A percentile compares a stretch with the other conserved stretches of the same genome.
Conservation (phyloP, 2,329 filamentous ascomycete species). For the Chaetomiaceae sp. region DNA sequence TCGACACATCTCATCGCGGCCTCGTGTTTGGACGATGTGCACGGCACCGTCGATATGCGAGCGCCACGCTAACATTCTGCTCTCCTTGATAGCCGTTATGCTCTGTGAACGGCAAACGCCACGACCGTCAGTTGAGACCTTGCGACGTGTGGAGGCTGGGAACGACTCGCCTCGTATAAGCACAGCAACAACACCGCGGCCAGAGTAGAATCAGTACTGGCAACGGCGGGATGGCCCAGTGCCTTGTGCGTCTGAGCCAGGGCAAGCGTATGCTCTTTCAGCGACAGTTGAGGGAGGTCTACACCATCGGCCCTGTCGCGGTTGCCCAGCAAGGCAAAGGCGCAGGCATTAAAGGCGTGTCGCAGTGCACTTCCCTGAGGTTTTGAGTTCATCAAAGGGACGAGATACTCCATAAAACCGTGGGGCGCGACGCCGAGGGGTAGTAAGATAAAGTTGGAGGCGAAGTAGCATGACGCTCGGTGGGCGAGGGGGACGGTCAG, state of each 20-base stretch:
- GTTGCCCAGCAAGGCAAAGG: slow-evolving; percentile 54
- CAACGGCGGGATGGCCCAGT: slow-evolving; percentile 45
- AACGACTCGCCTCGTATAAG: slow-evolving; percentile 48
- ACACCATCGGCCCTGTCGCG: slow-evolving; percentile 37
- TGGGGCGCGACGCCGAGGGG: slow-evolving; percentile 47
- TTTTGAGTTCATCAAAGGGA: slow-evolving; percentile 50
- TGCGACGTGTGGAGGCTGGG: background rate
- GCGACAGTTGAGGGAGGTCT: slow-evolving; percentile 39
- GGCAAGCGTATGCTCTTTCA: slow-evolving; percentile 52
- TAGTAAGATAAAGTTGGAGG: slow-evolving; percentile 56
- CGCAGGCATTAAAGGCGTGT: slow-evolving; percentile 55
- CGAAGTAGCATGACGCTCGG: slow-evolving; percentile 54
- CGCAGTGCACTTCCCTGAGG: slow-evolving; percentile 44
- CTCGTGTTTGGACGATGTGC: slow-evolving; percentile 53
- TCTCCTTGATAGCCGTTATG: slow-evolving; percentile 48
- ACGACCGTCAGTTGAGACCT: too few relatives aligned
- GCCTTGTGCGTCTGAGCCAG: slow-evolving; percentile 49
- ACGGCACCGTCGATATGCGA: slow-evolving; percentile 60
- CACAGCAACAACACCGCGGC: slow-evolving; percentile 56
- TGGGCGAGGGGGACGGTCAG: slow-evolving; percentile 35
- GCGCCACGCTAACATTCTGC: slow-evolving; percentile 55
- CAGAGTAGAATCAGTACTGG: slow-evolving; percentile 52
- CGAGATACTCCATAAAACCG: slow-evolving; percentile 56
- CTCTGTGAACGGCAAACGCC: too few relatives aligned
- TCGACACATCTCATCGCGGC: slow-evolving; percentile 47